These are phyloP conservation scores for Limonium bicolor DNA, from an alignment of 148 eudicot genomes.

Conservation along the genomic window DNA sequence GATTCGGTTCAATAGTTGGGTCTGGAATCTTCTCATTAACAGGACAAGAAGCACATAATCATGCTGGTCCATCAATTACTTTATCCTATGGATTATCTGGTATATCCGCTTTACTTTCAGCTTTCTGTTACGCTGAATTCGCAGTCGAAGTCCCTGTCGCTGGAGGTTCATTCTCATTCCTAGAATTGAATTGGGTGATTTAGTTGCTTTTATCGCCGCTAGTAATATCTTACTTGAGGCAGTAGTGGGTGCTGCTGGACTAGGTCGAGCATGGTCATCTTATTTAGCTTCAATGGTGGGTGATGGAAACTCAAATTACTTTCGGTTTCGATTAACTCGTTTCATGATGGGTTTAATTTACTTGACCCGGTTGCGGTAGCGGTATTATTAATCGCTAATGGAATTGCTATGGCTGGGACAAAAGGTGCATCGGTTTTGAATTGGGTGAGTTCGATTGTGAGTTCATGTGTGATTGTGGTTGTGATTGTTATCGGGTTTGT, in stretches of 20 bases:
- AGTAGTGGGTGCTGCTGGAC: constrained; percentile 78
- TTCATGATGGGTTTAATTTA: constrained; percentile 59
- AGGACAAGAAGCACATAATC: constrained; percentile 58
- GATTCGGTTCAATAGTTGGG: constrained; percentile 80
- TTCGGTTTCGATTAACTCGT: constrained; percentile 32
- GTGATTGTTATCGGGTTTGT: constrained; percentile 59
- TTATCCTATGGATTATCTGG: constrained; percentile 76
- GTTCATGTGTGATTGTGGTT: constrained; percentile 44
- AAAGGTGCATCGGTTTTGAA: constrained; percentile 39
- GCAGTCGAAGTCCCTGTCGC: constrained; percentile 82
- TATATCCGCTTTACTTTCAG: constrained; percentile 74
- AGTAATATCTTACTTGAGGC: constrained; percentile 76
- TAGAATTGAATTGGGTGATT: constrained; percentile 82
- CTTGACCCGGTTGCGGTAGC: constrained; percentile 74
- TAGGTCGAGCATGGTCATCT: constrained; percentile 80
- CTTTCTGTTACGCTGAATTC: constrained; percentile 81
- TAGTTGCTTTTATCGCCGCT: constrained; percentile 80
- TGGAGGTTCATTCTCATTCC: constrained; percentile 82
- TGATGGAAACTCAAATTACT: constrained; percentile 36
- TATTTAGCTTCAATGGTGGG: constrained; percentile 63
- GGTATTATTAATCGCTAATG: constrained; percentile 38
- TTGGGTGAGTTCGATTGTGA: constrained; percentile 52
- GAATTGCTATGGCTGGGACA: constrained; percentile 63
- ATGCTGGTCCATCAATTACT: constrained; percentile 72
- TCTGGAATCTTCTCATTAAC: constrained; percentile 80